Conservation (phyloP, 23 red algal species). For the Gracilaria vermiculophylla region DNA sequence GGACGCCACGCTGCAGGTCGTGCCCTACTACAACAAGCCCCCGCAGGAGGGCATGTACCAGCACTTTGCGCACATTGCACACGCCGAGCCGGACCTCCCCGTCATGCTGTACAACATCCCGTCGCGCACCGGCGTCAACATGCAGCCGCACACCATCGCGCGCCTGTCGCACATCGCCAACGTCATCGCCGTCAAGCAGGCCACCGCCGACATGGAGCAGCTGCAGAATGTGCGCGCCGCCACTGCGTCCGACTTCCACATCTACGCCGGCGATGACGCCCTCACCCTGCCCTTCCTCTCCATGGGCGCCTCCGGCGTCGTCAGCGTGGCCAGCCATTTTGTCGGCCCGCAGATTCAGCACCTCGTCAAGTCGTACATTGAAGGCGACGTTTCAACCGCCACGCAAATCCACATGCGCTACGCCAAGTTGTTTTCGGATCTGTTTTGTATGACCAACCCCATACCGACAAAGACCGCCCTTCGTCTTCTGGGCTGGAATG, state of each 20-base stretch:
- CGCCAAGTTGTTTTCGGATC: conserved; percentile 78
- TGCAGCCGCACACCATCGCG: conserved; percentile 76
- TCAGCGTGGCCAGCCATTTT: conserved; percentile 95
- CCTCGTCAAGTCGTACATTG: conserved; percentile 65
- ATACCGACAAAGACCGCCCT: conserved; percentile 97
- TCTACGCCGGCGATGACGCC: conserved; percentile 95
- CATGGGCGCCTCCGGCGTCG: conserved; percentile 88
- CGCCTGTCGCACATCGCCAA: conserved; percentile 76
- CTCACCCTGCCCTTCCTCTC: conserved; percentile 87
- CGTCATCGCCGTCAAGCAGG: conserved; percentile 92
- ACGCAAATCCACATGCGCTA: conserved; percentile 82
- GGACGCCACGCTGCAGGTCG: conserved; percentile 96
- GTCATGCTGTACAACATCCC: conserved; percentile 99
- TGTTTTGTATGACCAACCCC: conserved; percentile 99
- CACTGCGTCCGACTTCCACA: conserved; percentile 73
- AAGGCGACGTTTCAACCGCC: conserved; percentile 72
- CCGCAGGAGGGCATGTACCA: conserved; percentile 94
- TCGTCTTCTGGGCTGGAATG: conserved; percentile 88
- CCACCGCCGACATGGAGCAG: conserved; percentile 82
- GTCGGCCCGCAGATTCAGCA: conserved; percentile 81
- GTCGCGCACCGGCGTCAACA: conserved; percentile 83
- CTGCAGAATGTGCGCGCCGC: conserved; percentile 71
- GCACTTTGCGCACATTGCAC: conserved; percentile 90
- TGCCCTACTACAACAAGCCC: conserved; percentile 99
- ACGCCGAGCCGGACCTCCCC: conserved; percentile 90